These are phyloP conservation scores for Sugiyamaella qingdaonensis DNA, from an alignment of 805 yeast species.

Conservation along the genomic window DNA sequence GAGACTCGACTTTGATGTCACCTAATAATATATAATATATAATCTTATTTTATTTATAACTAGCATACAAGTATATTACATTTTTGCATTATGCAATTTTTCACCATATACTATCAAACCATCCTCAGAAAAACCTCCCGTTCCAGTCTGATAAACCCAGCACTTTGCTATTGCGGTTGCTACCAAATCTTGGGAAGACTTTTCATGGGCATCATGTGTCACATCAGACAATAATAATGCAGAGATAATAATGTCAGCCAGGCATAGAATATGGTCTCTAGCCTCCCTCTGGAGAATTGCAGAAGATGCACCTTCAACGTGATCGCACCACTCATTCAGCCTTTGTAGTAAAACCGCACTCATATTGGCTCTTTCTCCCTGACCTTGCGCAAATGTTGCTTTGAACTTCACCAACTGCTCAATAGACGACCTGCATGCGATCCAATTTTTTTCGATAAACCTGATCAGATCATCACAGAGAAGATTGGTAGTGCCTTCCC, in stretches of 20 bases:
- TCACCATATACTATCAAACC: conserved; percentile 7
- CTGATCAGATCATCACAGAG: conserved; percentile 27
- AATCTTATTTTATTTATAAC: not conserved
- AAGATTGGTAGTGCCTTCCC: conserved; percentile 35
- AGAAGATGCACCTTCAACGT: conserved; percentile 4
- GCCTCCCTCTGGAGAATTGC: conserved; percentile 7
- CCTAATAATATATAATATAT: not conserved
- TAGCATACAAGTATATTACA: not conserved
- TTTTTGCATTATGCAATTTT: not conserved
- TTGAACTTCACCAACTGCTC: not conserved
- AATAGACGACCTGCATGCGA: not conserved
- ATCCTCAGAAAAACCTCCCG: conserved; percentile 1
- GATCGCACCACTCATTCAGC: conserved; percentile 4
- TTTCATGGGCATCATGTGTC: not conserved
- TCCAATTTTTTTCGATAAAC: conserved; percentile 13
- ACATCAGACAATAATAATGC: conserved; percentile 10
- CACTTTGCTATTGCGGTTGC: conserved; percentile 6
- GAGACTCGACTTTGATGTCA: not conserved
- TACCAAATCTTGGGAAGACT: conserved; percentile 2
- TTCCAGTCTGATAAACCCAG: conserved; percentile 5
- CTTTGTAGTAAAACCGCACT: not conserved
- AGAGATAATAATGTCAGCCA: conserved; percentile 11
- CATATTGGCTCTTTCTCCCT: not conserved
- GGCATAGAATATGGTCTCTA: conserved; percentile 7
- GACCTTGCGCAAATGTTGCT: not conserved